Evolutionary conservation across 176 grass and related monocot species (phyloP).

Genomic region (Triticum monococcum): DNA sequence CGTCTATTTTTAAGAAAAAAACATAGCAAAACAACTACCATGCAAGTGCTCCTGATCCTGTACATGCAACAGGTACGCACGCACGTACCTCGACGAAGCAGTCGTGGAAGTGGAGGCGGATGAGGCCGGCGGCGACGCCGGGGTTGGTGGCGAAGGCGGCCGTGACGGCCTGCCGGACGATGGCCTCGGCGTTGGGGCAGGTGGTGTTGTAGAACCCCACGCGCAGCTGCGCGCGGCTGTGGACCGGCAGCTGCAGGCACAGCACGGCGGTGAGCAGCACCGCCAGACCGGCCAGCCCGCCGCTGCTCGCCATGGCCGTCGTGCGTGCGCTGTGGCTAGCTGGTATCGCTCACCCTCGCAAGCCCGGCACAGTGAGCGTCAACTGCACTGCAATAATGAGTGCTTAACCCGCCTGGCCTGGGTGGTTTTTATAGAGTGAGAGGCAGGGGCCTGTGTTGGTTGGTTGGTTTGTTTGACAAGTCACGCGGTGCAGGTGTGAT

Average conservation of each 20-base stretch:
- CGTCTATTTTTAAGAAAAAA: not conserved
- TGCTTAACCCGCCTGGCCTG: not conserved
- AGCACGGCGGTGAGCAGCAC: slow-evolving; percentile 4
- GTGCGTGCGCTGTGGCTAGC: not conserved
- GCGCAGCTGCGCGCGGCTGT: slow-evolving; percentile 30
- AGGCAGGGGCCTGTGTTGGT: not conserved
- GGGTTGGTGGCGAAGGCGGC: slow-evolving; percentile 57
- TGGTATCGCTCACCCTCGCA: not conserved
- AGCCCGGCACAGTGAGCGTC: not conserved
- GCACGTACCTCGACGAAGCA: slow-evolving; percentile 64
- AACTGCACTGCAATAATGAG: not conserved
- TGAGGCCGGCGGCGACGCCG: slow-evolving; percentile 63
- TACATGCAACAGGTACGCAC: not conserved
- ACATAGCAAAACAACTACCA: not conserved
- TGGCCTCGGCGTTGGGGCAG: slow-evolving; percentile 62
- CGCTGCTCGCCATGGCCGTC: not conserved
- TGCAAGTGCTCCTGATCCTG: not conserved
- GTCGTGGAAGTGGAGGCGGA: slow-evolving; percentile 83
- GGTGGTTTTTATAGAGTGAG: slow-evolving; percentile 6
- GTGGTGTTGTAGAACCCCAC: slow-evolving; percentile 63
- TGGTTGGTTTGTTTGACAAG: not conserved
- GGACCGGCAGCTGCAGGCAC: slow-evolving; percentile 30
- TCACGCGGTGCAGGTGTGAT: not conserved
- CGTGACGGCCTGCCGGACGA: slow-evolving; percentile 58
- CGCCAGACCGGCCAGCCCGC: not conserved